A percentile compares a stretch with the other conserved stretches of the same genome.
Evolutionary conservation across 306 rosid species (phyloP).

Genomic region (Trifolium fragiferum): DNA sequence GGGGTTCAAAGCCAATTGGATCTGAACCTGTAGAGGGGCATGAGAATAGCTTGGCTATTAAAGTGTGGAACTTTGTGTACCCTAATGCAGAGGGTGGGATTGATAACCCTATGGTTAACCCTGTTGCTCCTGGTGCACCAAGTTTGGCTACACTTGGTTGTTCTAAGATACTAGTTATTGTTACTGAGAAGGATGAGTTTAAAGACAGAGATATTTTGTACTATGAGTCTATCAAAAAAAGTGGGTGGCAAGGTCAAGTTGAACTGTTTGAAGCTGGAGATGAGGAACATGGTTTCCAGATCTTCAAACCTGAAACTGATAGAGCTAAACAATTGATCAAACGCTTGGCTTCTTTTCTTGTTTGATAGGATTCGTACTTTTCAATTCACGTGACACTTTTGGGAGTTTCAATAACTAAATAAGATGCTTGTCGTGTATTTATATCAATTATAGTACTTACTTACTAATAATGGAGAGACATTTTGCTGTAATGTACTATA

Average conservation of each 20-base stretch:
- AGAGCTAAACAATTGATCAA: constrained; percentile 28
- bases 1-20: constrained; percentile 50
- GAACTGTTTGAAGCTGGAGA: constrained; percentile 49
- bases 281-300: constrained; percentile 45
- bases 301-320: constrained; percentile 34
- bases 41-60: constrained; percentile 21
- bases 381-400: too few species aligned
- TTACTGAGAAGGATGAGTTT: constrained; percentile 47
- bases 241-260: constrained; percentile 52
- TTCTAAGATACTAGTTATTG: constrained; percentile 39
- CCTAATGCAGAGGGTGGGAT: constrained; percentile 42
- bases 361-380: background rate
- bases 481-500: too few species aligned
- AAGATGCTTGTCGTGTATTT: too few species aligned
- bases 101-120: constrained; percentile 50
- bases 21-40: constrained; percentile 28
- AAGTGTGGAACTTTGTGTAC: constrained; percentile 38
- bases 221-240: constrained; percentile 37
- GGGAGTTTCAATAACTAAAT: too few species aligned
- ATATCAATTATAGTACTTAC: too few species aligned
- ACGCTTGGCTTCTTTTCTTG: constrained; percentile 43
- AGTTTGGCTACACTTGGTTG: constrained; percentile 55
- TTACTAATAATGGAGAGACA: too few species aligned
- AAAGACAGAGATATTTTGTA: constrained; percentile 47
- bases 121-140: constrained; percentile 46